phyloP scores from a whole-genome alignment of 176 grass and related monocot species.

The Panicum miliaceum region DNA sequence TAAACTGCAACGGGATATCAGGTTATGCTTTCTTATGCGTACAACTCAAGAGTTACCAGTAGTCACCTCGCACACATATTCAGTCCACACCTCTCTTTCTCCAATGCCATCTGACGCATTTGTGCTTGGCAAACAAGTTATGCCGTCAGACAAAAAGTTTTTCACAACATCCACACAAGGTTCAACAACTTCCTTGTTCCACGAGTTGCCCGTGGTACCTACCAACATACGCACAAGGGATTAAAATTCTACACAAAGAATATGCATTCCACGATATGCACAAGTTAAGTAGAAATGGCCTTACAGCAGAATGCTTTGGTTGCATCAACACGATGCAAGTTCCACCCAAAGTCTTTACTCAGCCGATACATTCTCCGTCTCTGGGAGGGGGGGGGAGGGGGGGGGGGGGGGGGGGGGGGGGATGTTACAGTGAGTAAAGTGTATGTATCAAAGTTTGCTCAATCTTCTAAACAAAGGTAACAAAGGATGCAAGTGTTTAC shows the following conservation, averaged over 20 bases:
- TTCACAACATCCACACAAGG: slow-evolving; percentile 59
- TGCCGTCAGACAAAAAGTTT: slow-evolving; percentile 59
- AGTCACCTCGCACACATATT: slow-evolving; percentile 83
- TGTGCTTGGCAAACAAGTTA: slow-evolving; percentile 4
- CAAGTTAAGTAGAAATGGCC: slow-evolving; percentile 4
- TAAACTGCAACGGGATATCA: neutral
- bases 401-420: too few species aligned
- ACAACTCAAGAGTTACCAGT: neutral
- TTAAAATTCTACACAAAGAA: neutral
- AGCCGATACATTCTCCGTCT: slow-evolving; percentile 66
- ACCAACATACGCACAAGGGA: slow-evolving; percentile 30
- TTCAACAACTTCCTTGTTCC: slow-evolving; percentile 63
- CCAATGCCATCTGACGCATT: slow-evolving; percentile 17
- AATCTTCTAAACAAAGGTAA: slow-evolving; percentile 28
- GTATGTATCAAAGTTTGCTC: neutral
- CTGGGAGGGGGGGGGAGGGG: too few species aligned
- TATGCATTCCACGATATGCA: neutral
- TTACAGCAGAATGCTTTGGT: slow-evolving; percentile 87
- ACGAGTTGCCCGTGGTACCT: slow-evolving; percentile 61
- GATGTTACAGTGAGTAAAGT: neutral
- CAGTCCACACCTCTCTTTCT: slow-evolving; percentile 70
- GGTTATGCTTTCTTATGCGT: neutral
- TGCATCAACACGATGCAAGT: slow-evolving; percentile 72
- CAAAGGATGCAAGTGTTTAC: slow-evolving; percentile 57
- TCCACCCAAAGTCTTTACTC: slow-evolving; percentile 80